These are phyloP conservation scores for Pseudopithomyces maydicus DNA, from an alignment of 2,329 filamentous ascomycete genomes.

Conservation along the genomic window DNA sequence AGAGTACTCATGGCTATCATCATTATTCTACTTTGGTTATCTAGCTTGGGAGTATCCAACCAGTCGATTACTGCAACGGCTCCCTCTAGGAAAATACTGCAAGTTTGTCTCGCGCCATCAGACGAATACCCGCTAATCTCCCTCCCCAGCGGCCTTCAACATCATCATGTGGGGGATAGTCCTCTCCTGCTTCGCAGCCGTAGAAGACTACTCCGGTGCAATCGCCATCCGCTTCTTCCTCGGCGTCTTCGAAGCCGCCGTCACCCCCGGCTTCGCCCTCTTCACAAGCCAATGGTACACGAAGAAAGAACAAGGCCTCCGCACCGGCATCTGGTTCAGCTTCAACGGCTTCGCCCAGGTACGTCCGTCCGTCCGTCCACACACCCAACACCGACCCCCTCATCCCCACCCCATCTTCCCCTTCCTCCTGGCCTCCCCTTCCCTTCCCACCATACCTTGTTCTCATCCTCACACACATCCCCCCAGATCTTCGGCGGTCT, in stretches of 20 bases:
- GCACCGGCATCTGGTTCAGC: slow-evolving; percentile 70
- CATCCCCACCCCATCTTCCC: no score
- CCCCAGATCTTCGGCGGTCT: slow-evolving; percentile 64
- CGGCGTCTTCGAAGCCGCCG: slow-evolving; percentile 70
- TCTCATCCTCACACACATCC: not conserved
- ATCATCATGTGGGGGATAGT: slow-evolving; percentile 68
- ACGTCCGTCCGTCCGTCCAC: no score
- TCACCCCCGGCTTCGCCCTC: slow-evolving; percentile 71
- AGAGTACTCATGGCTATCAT: slow-evolving; percentile 58
- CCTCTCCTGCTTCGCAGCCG: slow-evolving; percentile 67
- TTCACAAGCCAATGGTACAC: slow-evolving; percentile 77
- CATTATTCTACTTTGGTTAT: slow-evolving; percentile 60
- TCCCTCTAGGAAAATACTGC: slow-evolving; percentile 70
- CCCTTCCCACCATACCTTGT: no score
- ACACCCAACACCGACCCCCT: no score
- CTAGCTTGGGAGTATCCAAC: slow-evolving; percentile 70
- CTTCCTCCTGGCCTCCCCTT: no score
- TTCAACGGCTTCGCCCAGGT: slow-evolving; percentile 66
- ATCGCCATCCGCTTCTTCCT: slow-evolving; percentile 71
- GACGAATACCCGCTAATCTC: slow-evolving; percentile 11
- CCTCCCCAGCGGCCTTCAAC: slow-evolving; percentile 56
- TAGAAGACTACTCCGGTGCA: slow-evolving; percentile 64
- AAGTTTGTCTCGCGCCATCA: not conserved
- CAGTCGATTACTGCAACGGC: slow-evolving; percentile 65
- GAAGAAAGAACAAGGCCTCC: slow-evolving; percentile 67